phyloP scores from a whole-genome alignment of 257 asterid genomes.

The Solanum sparsipilum region DNA sequence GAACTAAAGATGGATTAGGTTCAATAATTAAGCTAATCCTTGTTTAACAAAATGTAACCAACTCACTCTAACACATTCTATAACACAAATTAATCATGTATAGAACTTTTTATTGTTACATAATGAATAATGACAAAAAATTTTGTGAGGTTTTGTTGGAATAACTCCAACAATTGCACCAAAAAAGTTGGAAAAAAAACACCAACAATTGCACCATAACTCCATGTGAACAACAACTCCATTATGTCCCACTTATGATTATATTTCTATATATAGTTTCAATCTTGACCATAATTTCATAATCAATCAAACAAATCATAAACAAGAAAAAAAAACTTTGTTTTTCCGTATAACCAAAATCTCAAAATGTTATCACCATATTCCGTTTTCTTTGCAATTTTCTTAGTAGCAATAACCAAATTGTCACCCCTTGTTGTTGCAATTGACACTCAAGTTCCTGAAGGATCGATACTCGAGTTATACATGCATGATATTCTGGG shows the following conservation, averaged over 20 bases:
- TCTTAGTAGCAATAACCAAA: constrained; percentile 23
- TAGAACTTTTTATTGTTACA: background rate
- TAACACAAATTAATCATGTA: background rate
- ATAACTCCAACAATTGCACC: background rate
- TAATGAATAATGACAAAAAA: background rate
- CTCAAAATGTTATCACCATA: constrained; percentile 26
- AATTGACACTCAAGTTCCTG: constrained; percentile 9
- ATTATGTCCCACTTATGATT: background rate
- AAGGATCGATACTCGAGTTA: constrained; percentile 38
- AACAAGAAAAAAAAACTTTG: background rate
- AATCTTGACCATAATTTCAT: background rate
- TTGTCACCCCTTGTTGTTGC: constrained; percentile 9
- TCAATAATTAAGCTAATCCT: background rate
- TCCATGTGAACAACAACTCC: constrained; percentile 9
- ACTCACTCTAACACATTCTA: background rate
- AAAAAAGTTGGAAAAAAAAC: background rate
- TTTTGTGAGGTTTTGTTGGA: background rate
- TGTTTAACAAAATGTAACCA: background rate
- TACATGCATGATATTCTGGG: constrained; percentile 91
- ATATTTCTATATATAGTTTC: background rate
- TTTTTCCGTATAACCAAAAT: background rate
- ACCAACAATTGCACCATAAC: background rate
- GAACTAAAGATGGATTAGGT: background rate
- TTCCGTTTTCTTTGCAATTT: constrained; percentile 11
- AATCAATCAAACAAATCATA: background rate